phyloP scores from a whole-genome alignment of 305 asterid species.

The Coffea humblotiana region DNA sequence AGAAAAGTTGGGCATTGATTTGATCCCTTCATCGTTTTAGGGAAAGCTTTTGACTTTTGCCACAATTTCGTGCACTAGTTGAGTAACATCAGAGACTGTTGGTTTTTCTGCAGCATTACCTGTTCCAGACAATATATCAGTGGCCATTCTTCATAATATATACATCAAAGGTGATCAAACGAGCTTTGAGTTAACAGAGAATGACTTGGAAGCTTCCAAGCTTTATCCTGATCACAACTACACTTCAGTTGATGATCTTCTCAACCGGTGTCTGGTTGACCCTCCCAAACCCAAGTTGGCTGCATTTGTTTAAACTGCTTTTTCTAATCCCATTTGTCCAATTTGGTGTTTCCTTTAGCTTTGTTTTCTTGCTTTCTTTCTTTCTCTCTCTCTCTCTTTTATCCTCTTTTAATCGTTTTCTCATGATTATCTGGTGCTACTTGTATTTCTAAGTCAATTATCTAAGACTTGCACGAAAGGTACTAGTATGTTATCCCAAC shows the following conservation, averaged over 20 bases:
- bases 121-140: constrained; percentile 27
- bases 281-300: constrained; percentile 37
- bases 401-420: background rate
- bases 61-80: background rate
- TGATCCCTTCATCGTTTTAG: no score
- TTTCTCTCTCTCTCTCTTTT: no score
- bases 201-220: constrained; percentile 33
- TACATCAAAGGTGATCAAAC: constrained; percentile 32
- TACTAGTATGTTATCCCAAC: background rate
- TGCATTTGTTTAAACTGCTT: constrained; percentile 21
- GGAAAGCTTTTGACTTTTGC: background rate
- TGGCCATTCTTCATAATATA: constrained; percentile 33
- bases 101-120: constrained; percentile 24
- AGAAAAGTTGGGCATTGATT: no score
- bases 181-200: constrained; percentile 31
- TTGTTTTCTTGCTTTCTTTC: no score
- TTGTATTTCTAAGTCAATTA: background rate
- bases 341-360: background rate
- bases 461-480: background rate
- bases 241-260: constrained; percentile 32
- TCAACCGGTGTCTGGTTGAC: constrained; percentile 31
- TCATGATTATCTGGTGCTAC: background rate
- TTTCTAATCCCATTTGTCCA: background rate
- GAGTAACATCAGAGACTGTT: background rate
- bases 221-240: constrained; percentile 35